phyloP scores from a whole-genome alignment of 1,284 basidiomycete species.

The Sporisorium sorghi region DNA sequence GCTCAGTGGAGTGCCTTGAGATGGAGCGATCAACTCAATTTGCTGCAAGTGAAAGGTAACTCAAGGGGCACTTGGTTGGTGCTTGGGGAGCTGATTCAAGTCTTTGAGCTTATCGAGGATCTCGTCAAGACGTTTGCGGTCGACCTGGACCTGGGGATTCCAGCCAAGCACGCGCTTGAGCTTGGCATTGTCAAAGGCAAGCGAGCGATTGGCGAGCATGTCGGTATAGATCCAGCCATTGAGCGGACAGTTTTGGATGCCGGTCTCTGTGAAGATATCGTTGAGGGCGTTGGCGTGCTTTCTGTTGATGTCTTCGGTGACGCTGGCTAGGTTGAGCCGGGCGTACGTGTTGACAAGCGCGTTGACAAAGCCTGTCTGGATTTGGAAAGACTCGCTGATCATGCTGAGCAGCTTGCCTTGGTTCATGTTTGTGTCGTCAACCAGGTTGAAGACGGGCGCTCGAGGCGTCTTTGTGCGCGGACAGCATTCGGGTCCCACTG shows the following conservation, averaged over 20 bases:
- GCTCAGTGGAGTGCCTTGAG: no score
- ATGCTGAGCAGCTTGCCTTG: constrained; percentile 51
- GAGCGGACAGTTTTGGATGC: constrained; percentile 12
- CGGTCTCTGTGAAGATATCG: constrained; percentile 22
- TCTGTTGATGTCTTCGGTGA: constrained; percentile 58
- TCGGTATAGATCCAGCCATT: constrained; percentile 38
- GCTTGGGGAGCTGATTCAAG: constrained; percentile 26
- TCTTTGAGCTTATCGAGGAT: constrained; percentile 26
- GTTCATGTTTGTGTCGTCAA: constrained; percentile 52
- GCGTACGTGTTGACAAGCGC: constrained; percentile 54
- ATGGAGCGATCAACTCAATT: not conserved
- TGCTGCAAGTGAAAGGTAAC: not conserved
- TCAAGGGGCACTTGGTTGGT: not conserved
- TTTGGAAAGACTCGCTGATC: constrained; percentile 33
- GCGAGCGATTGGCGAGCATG: constrained; percentile 38
- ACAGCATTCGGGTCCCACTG: constrained; percentile 39
- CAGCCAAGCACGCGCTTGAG: constrained; percentile 39
- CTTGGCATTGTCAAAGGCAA: constrained; percentile 48
- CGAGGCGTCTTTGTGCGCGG: constrained; percentile 38
- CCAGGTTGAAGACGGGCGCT: constrained; percentile 58
- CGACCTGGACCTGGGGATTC: constrained; percentile 26
- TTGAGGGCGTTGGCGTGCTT: constrained; percentile 40
- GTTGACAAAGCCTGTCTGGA: constrained; percentile 54
- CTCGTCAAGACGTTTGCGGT: constrained; percentile 19
- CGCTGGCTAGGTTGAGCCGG: constrained; percentile 22